phyloP scores from a whole-genome alignment of 352 stramenopile genomes.

The Phytophthora europaea region DNA sequence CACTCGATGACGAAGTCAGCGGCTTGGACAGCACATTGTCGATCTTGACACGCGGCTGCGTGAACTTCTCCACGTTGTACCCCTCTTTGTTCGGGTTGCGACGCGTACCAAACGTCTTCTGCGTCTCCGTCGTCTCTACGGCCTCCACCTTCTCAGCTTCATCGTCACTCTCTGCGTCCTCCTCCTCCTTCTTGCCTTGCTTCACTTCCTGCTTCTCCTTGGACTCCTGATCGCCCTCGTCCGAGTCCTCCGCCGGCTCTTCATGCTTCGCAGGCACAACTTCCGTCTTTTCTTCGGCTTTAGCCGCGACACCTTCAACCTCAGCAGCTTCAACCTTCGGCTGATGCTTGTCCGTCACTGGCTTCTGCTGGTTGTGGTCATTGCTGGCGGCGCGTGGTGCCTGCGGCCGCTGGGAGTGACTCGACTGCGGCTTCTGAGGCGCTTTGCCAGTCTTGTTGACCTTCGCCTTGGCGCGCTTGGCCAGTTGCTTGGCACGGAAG shows the following conservation, averaged over 20 bases:
- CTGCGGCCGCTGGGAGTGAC: conserved; percentile 5
- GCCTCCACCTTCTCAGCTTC: conserved; percentile 7
- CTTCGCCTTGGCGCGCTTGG: conserved; percentile 61
- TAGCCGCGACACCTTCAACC: background rate
- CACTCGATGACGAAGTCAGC: conserved; percentile 74
- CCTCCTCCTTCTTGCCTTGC: conserved; percentile 18
- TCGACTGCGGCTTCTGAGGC: conserved; percentile 15
- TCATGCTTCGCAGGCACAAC: conserved; percentile 12
- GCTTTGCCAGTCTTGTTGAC: conserved; percentile 43
- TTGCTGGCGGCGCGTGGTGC: conserved; percentile 2
- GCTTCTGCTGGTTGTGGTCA: conserved; percentile 6
- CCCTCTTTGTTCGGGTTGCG: conserved; percentile 87
- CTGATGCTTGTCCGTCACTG: conserved; percentile 4
- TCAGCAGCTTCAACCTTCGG: conserved; percentile 13
- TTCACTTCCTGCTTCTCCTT: conserved; percentile 23
- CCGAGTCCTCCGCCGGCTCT: conserved; percentile 15
- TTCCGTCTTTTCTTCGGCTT: conserved; percentile 18
- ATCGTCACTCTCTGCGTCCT: conserved; percentile 8
- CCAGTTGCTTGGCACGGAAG: conserved; percentile 83
- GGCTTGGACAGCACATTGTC: conserved; percentile 79
- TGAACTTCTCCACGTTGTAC: conserved; percentile 75
- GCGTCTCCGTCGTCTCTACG: conserved; percentile 11
- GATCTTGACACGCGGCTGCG: conserved; percentile 59
- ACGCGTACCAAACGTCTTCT: conserved; percentile 69
- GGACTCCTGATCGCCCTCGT: conserved; percentile 10